phyloP scores from a whole-genome alignment of 2,329 filamentous ascomycete species.

The Phaeosphaeria sp. region DNA sequence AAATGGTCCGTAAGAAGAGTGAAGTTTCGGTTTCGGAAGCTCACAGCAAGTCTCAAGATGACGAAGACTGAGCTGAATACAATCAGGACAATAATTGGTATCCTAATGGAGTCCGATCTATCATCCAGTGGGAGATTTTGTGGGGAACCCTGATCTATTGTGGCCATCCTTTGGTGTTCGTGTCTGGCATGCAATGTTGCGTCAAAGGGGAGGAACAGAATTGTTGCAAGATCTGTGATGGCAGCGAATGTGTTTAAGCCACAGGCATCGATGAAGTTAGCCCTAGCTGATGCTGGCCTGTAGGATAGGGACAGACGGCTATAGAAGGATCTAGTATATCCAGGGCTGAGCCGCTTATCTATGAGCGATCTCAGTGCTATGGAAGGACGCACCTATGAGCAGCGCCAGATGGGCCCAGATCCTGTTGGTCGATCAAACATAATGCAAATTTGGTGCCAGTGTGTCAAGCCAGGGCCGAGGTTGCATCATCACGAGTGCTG shows the following conservation, averaged over 20 bases:
- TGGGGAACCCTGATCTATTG: background rate
- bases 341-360: background rate
- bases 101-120: conserved; percentile 29
- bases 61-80: conserved; percentile 34
- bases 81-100: conserved; percentile 28
- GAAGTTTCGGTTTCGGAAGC: conserved; percentile 28
- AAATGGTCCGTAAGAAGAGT: conserved; percentile 33
- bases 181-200: background rate
- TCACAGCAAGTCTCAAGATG: conserved; percentile 22
- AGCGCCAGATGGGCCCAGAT: background rate
- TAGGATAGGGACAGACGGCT: background rate
- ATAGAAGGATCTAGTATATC: background rate
- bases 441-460: background rate
- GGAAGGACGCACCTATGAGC: background rate
- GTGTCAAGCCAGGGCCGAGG: background rate
- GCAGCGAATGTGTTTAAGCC: background rate
- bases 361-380: background rate
- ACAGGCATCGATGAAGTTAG: background rate
- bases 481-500: background rate
- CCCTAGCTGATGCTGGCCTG: background rate
- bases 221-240: background rate
- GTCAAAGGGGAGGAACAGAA: background rate
- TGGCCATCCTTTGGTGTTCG: background rate
- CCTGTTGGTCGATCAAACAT: background rate
- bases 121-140: conserved; percentile 26